These are phyloP conservation scores for Alternaria sp. DNA, from an alignment of 2,329 filamentous ascomycete species.

Conservation along the genomic window DNA sequence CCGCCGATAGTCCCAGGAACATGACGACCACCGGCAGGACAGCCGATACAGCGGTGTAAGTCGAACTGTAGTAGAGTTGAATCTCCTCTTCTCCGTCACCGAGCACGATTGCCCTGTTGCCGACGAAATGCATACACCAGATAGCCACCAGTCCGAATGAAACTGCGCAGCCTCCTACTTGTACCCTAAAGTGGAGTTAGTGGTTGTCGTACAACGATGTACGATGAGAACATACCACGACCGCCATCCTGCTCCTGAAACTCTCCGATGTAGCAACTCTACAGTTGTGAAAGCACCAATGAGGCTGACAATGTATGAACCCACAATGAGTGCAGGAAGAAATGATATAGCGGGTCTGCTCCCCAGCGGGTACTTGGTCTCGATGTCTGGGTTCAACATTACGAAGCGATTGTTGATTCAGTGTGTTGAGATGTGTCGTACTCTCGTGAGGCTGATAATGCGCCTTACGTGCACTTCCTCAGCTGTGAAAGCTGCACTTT, in stretches of 20 bases:
- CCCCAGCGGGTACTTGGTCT: constrained; percentile 40
- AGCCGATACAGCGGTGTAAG: constrained; percentile 77
- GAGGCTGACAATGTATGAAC: constrained; percentile 71
- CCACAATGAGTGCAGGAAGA: constrained; percentile 52
- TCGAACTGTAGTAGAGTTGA: constrained; percentile 75
- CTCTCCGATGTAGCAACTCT: constrained; percentile 79
- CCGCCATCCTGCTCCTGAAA: constrained; percentile 58
- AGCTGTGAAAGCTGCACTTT: neutral
- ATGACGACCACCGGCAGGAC: constrained; percentile 80
- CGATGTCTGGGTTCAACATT: constrained; percentile 21
- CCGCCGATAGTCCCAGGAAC: constrained; percentile 72
- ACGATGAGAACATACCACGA: constrained; percentile 36
- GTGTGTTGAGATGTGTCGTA: neutral
- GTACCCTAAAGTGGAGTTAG: constrained; percentile 42
- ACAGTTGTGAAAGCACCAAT: constrained; percentile 79
- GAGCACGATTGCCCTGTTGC: constrained; percentile 78
- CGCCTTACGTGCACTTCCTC: neutral
- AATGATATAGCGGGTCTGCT: constrained; percentile 50
- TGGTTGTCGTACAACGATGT: constrained; percentile 18
- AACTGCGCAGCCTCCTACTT: constrained; percentile 50
- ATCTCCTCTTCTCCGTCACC: constrained; percentile 64
- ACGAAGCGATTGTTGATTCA: neutral
- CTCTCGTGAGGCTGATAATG: neutral
- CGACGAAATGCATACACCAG: constrained; percentile 76
- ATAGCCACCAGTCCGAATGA: constrained; percentile 58